Base-by-base conservation (phyloP, 257 asterid genomes). In the Pogostemon cablin region DNA sequence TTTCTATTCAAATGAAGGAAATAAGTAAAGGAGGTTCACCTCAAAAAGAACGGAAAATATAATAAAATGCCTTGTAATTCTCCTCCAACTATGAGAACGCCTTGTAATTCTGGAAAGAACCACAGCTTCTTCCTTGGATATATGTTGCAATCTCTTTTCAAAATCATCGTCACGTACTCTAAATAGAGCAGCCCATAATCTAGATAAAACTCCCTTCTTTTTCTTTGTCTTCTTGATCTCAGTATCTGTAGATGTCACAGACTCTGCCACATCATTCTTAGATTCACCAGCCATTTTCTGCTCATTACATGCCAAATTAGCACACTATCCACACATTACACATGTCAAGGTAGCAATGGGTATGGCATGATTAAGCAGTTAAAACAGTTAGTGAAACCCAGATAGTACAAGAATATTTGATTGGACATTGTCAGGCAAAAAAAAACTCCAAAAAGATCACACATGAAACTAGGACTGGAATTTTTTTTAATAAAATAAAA, bases 111-210 rank as follows among this genome's bases (percentile, higher is more conserved):
- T 83, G 65, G 85, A 72, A 69, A 85, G 88, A 73, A 89, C 91
- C 9, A 84, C 62, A 63, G 89, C 90, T 86, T 95, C 99, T 82
- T 95, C 96, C 89, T 91, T 95, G 6, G 96, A 81, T 76, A 95
- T 88, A 75, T 89, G 80, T 82, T 91, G 80, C 88, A 95, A 78
- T 79, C 98, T 83, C 86, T 91, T 91, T 84, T 89, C 98, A 63
- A 89, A 89, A 82, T 95, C 98, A 4, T 89, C 93, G 64, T 85
- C 84, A 32, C 72, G 79, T 54, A 73, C 74, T 81, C 96, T 76
- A 71, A 88, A 87, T 68, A 95, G 43, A 48, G 83, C 80, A 69
- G 66, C 77, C 96, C 96, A 95, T 35, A 89, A 65, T 84, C 90
- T 87, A 50, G 96, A 86, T 40, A 91, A 46, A 59, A 86, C 55